These are phyloP conservation scores for Hydnomerulius pinastri DNA, from an alignment of 768 basidiomycete genomes.

Conservation along the genomic window DNA sequence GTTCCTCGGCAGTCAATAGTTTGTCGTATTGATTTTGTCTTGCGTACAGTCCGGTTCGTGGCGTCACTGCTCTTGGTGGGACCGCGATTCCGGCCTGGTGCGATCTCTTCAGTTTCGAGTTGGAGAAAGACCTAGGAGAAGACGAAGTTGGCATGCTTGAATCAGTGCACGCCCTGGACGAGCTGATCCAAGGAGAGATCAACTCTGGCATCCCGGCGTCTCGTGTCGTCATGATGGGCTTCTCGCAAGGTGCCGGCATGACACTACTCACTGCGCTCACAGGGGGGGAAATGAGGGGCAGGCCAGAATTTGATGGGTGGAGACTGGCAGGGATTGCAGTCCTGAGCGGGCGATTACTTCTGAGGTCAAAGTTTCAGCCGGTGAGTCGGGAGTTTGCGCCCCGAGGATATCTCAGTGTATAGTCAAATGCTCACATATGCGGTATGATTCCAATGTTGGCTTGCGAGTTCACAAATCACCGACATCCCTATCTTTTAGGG, in stretches of 20 bases:
- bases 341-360: conserved; percentile 75
- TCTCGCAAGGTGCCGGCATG: conserved; percentile 81
- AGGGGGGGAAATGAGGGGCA: not conserved
- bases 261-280: conserved; percentile 63
- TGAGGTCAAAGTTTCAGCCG: conserved; percentile 46
- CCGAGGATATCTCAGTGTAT: conserved; percentile 28
- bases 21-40: conserved; percentile 2
- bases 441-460: conserved; percentile 24
- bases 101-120: conserved; percentile 65
- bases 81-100: conserved; percentile 77
- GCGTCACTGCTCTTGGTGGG: conserved; percentile 72
- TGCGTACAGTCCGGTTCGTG: conserved; percentile 27
- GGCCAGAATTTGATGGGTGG: conserved; percentile 32
- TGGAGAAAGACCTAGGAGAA: conserved; percentile 46
- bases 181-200: conserved; percentile 72
- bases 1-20: not conserved
- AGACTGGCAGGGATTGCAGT: conserved; percentile 67
- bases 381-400: conserved; percentile 49
- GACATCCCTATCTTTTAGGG: conserved; percentile 79
- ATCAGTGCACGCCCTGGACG: conserved; percentile 57
- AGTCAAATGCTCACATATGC: not conserved
- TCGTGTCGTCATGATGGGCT: conserved; percentile 80
- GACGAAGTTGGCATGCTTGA: conserved; percentile 59
- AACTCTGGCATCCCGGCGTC: conserved; percentile 64
- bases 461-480: conserved; percentile 16